Base-by-base conservation (phyloP, 768 basidiomycete species). In the Tylopilus intermedius region DNA sequence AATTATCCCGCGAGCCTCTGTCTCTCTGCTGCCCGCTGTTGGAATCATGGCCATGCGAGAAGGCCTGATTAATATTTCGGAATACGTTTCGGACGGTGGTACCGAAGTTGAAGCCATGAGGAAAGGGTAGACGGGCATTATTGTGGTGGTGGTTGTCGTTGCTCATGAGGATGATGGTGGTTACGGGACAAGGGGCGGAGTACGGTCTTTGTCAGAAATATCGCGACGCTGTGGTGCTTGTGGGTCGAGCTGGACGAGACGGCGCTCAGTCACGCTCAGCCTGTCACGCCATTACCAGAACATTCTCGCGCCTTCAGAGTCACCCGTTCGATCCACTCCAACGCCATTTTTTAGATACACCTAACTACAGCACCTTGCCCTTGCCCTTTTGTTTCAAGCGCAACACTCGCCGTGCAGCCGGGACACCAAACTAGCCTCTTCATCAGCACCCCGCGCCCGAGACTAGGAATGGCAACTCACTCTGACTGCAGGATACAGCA, bases 401-500 rank as follows among this genome's bases (percentile, higher is more conserved):
- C 41, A 84, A 63, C 60, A 81, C 85, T 54, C 72, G 76, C 62
- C 83, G 74, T 32, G 71, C 75, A 45, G 70, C 74, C 10, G 86
- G 84, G 41, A 84, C 60, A 21, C 86, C 86, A 69, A 88, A 88
- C 86, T 88, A 59, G 27, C 48, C 37, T 53, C 42, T 29, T 13
- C 49, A 30, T 63, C 54, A 60, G 41, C 47, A 55, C 51, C 30
- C 54, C 52, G 9, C 29, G 33, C n/a, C 4, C 37, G 11, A 26
- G 4, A 2, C 14, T 33, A 8, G 27, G 6, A 46, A 47, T 39
- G 33, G 45, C 30, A 14, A 67, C 82, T 65, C 61, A 88, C 88
- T 77, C 80, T 77, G 11, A 84, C 65, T 13, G 72, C 69, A 14
- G 90, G 88, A 74, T 92, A 92, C 48, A 86, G 63, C 15, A 85